phyloP scores from a whole-genome alignment of 129 eudicot species.

The Pulicaria dysenterica region DNA sequence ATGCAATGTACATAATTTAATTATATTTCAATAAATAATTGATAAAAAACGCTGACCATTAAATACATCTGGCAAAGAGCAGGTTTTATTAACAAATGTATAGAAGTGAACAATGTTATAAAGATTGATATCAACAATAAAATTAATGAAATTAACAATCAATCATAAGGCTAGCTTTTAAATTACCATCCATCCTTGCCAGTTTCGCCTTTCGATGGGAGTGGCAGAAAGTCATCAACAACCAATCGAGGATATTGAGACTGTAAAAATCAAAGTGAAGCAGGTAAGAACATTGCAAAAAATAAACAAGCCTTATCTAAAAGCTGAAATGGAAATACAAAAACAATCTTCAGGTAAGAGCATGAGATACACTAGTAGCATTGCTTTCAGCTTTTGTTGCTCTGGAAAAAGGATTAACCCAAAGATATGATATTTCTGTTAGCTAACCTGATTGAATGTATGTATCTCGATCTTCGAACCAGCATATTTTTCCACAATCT shows the following conservation, averaged over 20 bases:
- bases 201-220: conserved; percentile 76
- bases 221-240: conserved; percentile 77
- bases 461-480: conserved; percentile 80
- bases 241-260: conserved; percentile 96
- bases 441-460: conserved; percentile 87
- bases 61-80: not conserved
- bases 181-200: conserved; percentile 97
- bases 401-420: not conserved
- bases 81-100: conserved; percentile 16
- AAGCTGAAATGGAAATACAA: not conserved
- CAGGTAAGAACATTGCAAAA: conserved; percentile 27
- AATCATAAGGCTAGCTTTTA: not conserved
- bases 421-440: conserved; percentile 5
- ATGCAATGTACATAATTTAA: conserved; percentile 6
- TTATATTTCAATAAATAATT: conserved; percentile 4
- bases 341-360: not conserved
- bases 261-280: conserved; percentile 42
- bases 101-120: conserved; percentile 1
- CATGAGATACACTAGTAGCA: not conserved
- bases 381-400: conserved; percentile 16
- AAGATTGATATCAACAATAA: not conserved
- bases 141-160: not conserved
- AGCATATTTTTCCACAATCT: conserved; percentile 90
- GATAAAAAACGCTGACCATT: conserved; percentile 2
- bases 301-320: not conserved